Evolutionary conservation across 164 flowering plant genomes (phyloP).

Genomic region (Vitis amurensis): DNA sequence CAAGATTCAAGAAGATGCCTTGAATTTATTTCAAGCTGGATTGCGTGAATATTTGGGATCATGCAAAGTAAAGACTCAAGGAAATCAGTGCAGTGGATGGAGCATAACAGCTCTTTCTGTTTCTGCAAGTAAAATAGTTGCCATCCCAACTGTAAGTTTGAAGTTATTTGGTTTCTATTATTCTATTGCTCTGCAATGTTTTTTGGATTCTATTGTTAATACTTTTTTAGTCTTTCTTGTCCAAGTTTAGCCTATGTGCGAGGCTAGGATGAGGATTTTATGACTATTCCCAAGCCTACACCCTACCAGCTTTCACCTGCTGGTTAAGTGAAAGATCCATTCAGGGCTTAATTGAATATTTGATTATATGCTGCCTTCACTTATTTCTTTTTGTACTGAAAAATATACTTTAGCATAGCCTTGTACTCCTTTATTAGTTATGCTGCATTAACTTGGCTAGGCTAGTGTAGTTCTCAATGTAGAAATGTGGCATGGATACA

Average conservation of each 20-base stretch:
- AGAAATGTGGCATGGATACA: neutral
- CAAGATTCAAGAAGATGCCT: conserved; percentile 87
- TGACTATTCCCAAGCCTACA: too few relatives aligned
- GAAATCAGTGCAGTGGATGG: conserved; percentile 52
- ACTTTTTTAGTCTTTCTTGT: neutral
- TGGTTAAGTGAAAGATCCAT: too few relatives aligned
- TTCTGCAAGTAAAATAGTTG: conserved; percentile 82
- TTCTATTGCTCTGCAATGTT: neutral
- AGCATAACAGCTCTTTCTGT: conserved; percentile 78
- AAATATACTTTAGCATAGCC: too few relatives aligned
- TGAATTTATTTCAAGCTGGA: conserved; percentile 71
- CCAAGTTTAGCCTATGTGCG: neutral
- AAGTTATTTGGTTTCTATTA: neutral
- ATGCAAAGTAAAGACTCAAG: conserved; percentile 34
- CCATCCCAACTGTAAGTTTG: conserved; percentile 67
- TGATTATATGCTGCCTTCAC: too few relatives aligned
- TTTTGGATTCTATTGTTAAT: neutral
- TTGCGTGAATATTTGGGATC: conserved; percentile 75
- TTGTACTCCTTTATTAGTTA: too few relatives aligned
- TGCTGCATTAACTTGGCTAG: too few relatives aligned
- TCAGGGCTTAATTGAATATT: too few relatives aligned
- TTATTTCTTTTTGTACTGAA: too few relatives aligned
- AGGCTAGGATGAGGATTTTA: too few relatives aligned
- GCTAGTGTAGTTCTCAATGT: too few relatives aligned
- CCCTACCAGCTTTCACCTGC: too few relatives aligned